Base-by-base conservation (phyloP, 1,139 yeast species). In the Blastobotrys buckinghamii region DNA sequence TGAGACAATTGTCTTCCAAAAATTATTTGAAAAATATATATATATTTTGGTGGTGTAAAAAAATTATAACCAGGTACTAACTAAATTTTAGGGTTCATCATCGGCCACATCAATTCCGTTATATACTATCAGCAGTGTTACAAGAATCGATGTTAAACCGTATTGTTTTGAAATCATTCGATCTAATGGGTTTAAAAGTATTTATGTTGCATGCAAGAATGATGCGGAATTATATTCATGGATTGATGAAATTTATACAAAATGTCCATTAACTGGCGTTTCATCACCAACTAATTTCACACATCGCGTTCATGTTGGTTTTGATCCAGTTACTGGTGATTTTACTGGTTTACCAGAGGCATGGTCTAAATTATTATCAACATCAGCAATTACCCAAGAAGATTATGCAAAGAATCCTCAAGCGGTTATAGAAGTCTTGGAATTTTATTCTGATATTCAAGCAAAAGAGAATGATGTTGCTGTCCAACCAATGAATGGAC, bases 211-310 rank as follows among this genome's bases (percentile, higher is more conserved):
- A 1, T 78, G 92, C 55, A 89, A 87, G 64, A 74, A 83, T 29
- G 88, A 87, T 61, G 77, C 81, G 52, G 97, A 90, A 55, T 75
- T 87, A 56, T 80, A 86, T 65, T 84, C 86, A 54, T 90, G 98
- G 98, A 76, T 90, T 54, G 97, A 92, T 66, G 84, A 88, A 15
- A 86, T 90, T 56, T 81, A 88, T 56, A 79, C 92, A 16, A 87
- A 87, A 64, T 86, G 95, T 59, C 96, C 97, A 1, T 72, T 84
- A 54, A 76, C 84, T 47, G 84, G 90, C 78, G 76, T 72, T n/a
- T 73, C 77, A 6, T 62, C 65, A 30, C 76, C 76, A 3, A 70
- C 74, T 17, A 72, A 72, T 56, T 72, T 72, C 59, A 69, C 73
- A 34, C 76, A 72, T 54, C 63, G 64, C 37, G 75, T 72, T 19